Percentiles rank a stretch among this genome's conserved stretches.
These are phyloP conservation scores for Talaromyces sp. DNA, from an alignment of 2,329 filamentous ascomycete species.

Conservation along the genomic window DNA sequence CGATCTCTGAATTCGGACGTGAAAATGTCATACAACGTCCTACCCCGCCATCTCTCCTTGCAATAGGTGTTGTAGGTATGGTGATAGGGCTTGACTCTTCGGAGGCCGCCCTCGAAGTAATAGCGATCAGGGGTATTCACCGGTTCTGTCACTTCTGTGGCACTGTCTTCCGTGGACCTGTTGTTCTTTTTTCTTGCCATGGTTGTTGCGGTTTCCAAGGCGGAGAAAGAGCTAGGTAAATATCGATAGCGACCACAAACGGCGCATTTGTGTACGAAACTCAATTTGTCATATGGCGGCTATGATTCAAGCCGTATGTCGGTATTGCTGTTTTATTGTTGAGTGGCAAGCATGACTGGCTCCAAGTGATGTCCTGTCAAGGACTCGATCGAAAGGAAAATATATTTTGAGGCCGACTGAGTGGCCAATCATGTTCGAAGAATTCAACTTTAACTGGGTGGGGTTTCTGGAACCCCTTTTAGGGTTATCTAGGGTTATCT, in stretches of 20 bases:
- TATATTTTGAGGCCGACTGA: not conserved
- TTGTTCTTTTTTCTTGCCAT: conserved; percentile 27
- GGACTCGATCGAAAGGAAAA: not conserved
- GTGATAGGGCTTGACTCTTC: conserved; percentile 48
- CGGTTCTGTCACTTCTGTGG: conserved; percentile 35
- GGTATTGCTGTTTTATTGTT: not conserved
- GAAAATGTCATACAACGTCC: conserved; percentile 82
- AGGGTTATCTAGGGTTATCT: not conserved
- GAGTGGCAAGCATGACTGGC: not conserved
- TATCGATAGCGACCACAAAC: conserved; percentile 13
- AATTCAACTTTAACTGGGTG: not conserved
- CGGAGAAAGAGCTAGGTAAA: not conserved
- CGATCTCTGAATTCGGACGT: conserved; percentile 88
- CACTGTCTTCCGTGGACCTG: conserved; percentile 28
- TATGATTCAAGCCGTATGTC: not conserved
- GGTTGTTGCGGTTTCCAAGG: conserved; percentile 14
- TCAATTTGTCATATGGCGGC: not conserved
- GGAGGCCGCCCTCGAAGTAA: conserved; percentile 74
- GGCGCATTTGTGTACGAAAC: conserved; percentile 8
- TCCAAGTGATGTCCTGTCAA: not conserved
- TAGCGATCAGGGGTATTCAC: conserved; percentile 64
- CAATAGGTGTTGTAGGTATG: conserved; percentile 37
- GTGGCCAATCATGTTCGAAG: not conserved
- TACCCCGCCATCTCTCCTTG: conserved; percentile 66
- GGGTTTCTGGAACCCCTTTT: not conserved